These are phyloP conservation scores for Xylaria acuta DNA, from an alignment of 495 filamentous ascomycete species.

Conservation along the genomic window DNA sequence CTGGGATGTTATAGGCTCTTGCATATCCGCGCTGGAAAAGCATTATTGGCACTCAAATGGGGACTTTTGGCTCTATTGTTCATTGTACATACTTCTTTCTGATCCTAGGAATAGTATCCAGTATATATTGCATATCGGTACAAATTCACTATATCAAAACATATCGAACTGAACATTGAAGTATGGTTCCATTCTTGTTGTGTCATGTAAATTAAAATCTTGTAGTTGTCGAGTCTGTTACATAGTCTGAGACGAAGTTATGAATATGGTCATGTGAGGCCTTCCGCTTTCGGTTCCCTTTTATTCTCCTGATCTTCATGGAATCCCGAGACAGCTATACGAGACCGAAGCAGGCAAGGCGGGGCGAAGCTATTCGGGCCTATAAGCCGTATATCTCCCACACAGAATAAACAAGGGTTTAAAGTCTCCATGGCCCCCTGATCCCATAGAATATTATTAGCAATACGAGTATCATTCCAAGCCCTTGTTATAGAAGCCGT, in stretches of 20 bases:
- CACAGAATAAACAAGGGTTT: no score
- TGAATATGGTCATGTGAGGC: no score
- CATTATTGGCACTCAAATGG: not conserved
- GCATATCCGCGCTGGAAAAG: not conserved
- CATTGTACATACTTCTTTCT: slow-evolving; percentile 19
- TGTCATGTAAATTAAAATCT: not conserved
- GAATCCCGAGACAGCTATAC: no score
- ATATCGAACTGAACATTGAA: not conserved
- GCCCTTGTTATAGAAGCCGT: not conserved
- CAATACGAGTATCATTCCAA: no score
- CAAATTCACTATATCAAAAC: not conserved
- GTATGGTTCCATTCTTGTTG: not conserved
- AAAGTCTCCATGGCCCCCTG: no score
- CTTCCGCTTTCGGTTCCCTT: no score
- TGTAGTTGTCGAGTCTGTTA: not conserved
- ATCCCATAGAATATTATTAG: no score
- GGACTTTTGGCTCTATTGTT: not conserved
- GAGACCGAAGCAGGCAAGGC: no score
- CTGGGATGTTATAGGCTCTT: not conserved
- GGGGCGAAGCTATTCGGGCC: no score
- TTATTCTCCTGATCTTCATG: no score
- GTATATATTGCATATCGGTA: slow-evolving; percentile 23
- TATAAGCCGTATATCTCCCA: no score
- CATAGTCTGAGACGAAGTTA: no score
- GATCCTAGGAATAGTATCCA: not conserved